Evolutionary conservation across 2,329 filamentous ascomycete genomes (phyloP).

Genomic region (Endoconidiophora polonica): DNA sequence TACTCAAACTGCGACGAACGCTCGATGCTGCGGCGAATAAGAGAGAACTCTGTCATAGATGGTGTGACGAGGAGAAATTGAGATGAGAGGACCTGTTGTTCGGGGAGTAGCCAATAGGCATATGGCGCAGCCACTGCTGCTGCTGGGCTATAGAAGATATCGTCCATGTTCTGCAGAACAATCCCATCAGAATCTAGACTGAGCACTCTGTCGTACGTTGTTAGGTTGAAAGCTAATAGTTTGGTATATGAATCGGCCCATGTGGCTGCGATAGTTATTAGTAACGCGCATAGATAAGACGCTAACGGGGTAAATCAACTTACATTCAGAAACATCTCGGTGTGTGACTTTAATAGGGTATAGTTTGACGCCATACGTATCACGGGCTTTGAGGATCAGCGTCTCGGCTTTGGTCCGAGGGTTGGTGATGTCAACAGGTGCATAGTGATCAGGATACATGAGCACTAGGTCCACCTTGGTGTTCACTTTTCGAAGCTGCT

Average conservation of each 20-base stretch:
- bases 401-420: slow-evolving; percentile 18
- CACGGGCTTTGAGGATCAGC: slow-evolving; percentile 26
- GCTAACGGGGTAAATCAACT: slow-evolving; percentile 10
- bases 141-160: slow-evolving; percentile 50
- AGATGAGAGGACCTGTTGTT: slow-evolving; percentile 37
- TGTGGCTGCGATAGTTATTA: slow-evolving; percentile 22
- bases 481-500: slow-evolving; percentile 24
- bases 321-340: slow-evolving; percentile 22
- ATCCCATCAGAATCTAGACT: slow-evolving; percentile 47
- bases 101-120: slow-evolving; percentile 50
- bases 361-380: slow-evolving; percentile 29
- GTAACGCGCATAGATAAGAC: not conserved
- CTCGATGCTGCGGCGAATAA: slow-evolving; percentile 18
- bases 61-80: slow-evolving; percentile 47
- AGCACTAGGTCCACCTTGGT: slow-evolving; percentile 29
- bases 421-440: slow-evolving; percentile 18
- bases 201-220: slow-evolving; percentile 33
- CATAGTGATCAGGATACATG: slow-evolving; percentile 27
- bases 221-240: slow-evolving; percentile 50
- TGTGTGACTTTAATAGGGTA: slow-evolving; percentile 25
- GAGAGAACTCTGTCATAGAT: slow-evolving; percentile 30
- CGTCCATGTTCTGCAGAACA: slow-evolving; percentile 48
- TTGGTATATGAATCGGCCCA: slow-evolving; percentile 53
- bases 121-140: slow-evolving; percentile 49
- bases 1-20: slow-evolving; percentile 23